Evolutionary conservation across 2,329 filamentous ascomycete species (phyloP), one percentile per base, ranked within the genome.

Genomic region (Botrytis hyacinthi): DNA sequence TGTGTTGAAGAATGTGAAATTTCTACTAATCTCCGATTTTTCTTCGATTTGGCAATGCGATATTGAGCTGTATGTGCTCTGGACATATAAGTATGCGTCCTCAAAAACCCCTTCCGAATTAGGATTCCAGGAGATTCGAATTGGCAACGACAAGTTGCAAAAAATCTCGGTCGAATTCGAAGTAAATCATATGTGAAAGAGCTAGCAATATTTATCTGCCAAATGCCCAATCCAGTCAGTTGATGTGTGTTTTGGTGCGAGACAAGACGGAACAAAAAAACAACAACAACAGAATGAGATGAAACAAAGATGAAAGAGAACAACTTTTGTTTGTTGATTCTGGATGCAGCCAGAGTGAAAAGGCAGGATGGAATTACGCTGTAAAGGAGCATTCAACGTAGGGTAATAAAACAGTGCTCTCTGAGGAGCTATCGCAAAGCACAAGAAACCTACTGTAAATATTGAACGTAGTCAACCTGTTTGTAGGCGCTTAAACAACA

Each of bases 221-320:
- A 40, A n/a, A 42, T n/a, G 26, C 60, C 35, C 60, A n/a, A 46
- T 66, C 40, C n/a, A 42, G n/a, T 46, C 62, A 66, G 40, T 35
- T 7, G 46, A 46, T 46, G 37, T 46, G 37, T 32, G 12, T 22
- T n/a, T 35, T 18, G 40, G 14, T 4, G 62, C 29, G 20, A 32
- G 29, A 46, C 62, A 7, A 57, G 51, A 29, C 18, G 14, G 20
- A 66, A 66, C 61, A 59, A 35, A 35, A 61, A 40, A 14, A 32
- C 26, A 40, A 22, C 22, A 14, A 12, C 14, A 8, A 46, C 9
- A 46, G 29, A 26, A 46, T 32, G 16, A 35, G 42, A 26, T 20
- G 62, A 35, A 66, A 66, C 62, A 66, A 66, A 66, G 37, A 46
- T 29, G n/a, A 66, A 62, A 42, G 60, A 40, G 26, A 62, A 18